Evolutionary conservation across 129 eudicot species (phyloP).

Genomic region (sunflower (Helianthus annuus)): HanXRQr2.0-SUNRISE NC_035445.2:65906513-65907012

Average conservation of each 20-base stretch:
- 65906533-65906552: too few species aligned
- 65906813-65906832: constrained; percentile 42
- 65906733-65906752: constrained; percentile 90
- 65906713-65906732: constrained; percentile 48
- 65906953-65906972: constrained; percentile 63
- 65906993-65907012: constrained; percentile 52
- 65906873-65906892: neutral
- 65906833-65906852: neutral
- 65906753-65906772: constrained; percentile 89
- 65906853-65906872: neutral
- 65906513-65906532: too few species aligned
- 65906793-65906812: constrained; percentile 97
- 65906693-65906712: neutral
- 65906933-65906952: constrained; percentile 81
- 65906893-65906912: constrained; percentile 52
- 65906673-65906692: neutral
- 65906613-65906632: too few species aligned
- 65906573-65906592: too few species aligned
- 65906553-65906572: too few species aligned
- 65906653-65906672: neutral
- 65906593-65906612: too few species aligned
- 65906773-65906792: constrained; percentile 77
- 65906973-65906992: constrained; percentile 62
- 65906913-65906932: constrained; percentile 96
- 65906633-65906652: too few species aligned